Percentiles rank a stretch among this genome's conserved stretches.
Evolutionary conservation across 2,329 filamentous ascomycete genomes (phyloP).

Genomic region (Fusarium anguioides): DNA sequence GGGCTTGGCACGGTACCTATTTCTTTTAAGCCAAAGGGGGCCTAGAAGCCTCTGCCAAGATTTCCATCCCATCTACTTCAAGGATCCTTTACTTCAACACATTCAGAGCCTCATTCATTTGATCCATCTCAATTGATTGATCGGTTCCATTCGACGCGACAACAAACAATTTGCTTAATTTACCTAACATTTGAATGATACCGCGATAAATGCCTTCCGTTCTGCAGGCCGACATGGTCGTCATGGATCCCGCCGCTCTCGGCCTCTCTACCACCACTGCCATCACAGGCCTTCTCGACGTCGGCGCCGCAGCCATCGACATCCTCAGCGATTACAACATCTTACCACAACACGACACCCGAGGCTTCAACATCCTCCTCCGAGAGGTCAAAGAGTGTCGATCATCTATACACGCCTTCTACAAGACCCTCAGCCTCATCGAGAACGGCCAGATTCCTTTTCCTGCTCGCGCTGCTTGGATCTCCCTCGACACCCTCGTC

Average conservation of each 20-base stretch:
- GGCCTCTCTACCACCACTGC: constrained; percentile 51
- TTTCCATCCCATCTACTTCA: constrained; percentile 1
- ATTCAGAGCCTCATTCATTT: not conserved
- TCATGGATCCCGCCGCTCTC: constrained; percentile 38
- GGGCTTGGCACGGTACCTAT: not conserved
- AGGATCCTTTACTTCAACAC: not conserved
- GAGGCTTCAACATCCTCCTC: constrained; percentile 47
- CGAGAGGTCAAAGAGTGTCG: constrained; percentile 53
- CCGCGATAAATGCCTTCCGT: constrained; percentile 36
- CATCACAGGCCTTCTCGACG: constrained; percentile 52
- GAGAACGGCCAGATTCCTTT: constrained; percentile 50
- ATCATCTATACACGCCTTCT: constrained; percentile 52
- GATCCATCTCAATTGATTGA: not conserved
- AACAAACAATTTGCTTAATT: too few relatives aligned
- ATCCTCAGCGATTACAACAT: constrained; percentile 51
- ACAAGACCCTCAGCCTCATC: constrained; percentile 50
- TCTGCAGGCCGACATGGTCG: constrained; percentile 38
- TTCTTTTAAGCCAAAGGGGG: constrained; percentile 16
- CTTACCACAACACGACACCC: constrained; percentile 44
- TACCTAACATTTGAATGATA: constrained; percentile 12
- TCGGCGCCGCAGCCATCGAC: constrained; percentile 51
- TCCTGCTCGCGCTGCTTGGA: constrained; percentile 52
- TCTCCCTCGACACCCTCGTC: constrained; percentile 50
- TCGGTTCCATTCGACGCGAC: constrained; percentile 17
- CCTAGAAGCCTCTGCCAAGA: constrained; percentile 33